Base-by-base conservation (phyloP, 768 basidiomycete species). In the Scleroderma citrinum region DNA sequence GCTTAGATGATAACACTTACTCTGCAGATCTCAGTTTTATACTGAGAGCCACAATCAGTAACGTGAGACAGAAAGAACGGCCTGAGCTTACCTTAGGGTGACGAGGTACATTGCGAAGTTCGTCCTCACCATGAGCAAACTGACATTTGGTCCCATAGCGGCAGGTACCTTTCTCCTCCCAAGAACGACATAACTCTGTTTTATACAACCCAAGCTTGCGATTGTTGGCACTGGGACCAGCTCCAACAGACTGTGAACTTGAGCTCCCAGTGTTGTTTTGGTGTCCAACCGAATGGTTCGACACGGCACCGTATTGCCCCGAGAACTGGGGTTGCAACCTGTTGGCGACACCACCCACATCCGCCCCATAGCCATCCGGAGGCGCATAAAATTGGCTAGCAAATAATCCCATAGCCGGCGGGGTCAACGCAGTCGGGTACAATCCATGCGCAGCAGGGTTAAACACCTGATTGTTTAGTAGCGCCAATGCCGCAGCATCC, bases 1-100 rank as follows among this genome's bases (percentile, higher is more conserved):
- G 45, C 29, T 23, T 14, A 7, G 35, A 41, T 16, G 7, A 38
- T 34, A 14, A 20, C 6, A 69, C 82, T 55, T 59, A 91, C 88
- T 72, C 90, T 82, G 66, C 91, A 94, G 56, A 93, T 91, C 68
- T 94, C 91, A 10, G 92, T 93, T 69, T 94, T 94, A 69, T 93
- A 93, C 89, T 88, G 60, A 17, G n/a, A 45, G 49, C 47, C 24
- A 48, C 48, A 48, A 54, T 51, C 21, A 48, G 40, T 32, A 43
- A 48, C 29, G 16, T 34, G 32, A 10, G 19, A 12, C 31, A 31
- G 1, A 24, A 31, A 29, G 36, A 35, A 51, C 21, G 11, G 24
- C 13, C 29, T 1, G 19, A 44, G 14, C 2, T 54, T 60, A 89
- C 90, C 80, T 93, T 94, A 39, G 92, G 92, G 65, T 94, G 91